A percentile compares a stretch with the other conserved stretches of the same genome.
Evolutionary conservation across 2,329 filamentous ascomycete species (phyloP).

Genomic region (Cladophialophora immunda): DNA sequence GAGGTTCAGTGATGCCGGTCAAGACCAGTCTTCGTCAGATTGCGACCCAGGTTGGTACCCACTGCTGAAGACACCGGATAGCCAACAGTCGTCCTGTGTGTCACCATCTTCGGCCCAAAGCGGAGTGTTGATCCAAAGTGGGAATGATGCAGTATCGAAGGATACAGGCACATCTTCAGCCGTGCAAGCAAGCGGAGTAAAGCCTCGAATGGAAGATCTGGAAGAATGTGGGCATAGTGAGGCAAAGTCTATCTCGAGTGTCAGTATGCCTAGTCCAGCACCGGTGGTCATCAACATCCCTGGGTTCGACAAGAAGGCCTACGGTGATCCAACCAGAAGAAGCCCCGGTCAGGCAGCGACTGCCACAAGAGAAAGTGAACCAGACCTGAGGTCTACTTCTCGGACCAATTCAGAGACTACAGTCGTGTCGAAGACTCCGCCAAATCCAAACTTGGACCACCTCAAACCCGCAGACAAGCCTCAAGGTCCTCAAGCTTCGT

Average conservation of each 20-base stretch:
- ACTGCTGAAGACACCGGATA: background rate
- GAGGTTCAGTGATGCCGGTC: background rate
- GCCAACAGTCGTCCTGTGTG: conserved; percentile 5
- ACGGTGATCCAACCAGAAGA: conserved; percentile 20
- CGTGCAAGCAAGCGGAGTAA: background rate
- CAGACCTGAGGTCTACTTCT: background rate
- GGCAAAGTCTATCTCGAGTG: background rate
- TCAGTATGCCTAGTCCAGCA: background rate
- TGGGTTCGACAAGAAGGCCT: conserved; percentile 19
- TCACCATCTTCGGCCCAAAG: background rate
- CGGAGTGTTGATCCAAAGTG: background rate
- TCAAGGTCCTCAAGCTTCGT: background rate
- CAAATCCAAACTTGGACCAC: background rate
- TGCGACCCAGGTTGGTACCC: conserved; percentile 13
- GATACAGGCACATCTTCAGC: background rate
- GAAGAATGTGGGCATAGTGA: background rate
- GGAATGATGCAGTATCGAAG: background rate
- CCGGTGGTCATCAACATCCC: background rate
- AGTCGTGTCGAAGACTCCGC: background rate
- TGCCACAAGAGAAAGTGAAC: background rate
- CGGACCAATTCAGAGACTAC: background rate
- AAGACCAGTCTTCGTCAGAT: background rate
- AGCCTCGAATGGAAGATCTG: background rate
- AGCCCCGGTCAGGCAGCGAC: background rate
- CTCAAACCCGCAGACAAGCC: background rate